Evolutionary conservation across 345 rosid genomes (phyloP).

Genomic region (Eucalyptus regnans): DNA sequence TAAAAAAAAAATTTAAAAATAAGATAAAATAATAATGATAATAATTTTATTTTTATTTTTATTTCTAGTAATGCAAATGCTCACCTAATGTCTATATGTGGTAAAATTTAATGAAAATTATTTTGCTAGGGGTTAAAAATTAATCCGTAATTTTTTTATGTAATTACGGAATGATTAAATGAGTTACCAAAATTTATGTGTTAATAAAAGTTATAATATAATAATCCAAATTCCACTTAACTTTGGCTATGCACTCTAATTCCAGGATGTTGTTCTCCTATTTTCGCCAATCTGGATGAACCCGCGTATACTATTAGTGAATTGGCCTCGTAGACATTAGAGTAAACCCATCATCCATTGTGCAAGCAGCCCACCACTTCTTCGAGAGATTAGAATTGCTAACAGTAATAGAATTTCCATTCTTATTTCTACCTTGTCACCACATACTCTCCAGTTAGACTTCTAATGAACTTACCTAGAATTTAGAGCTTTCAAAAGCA

Average conservation of each 20-base stretch:
- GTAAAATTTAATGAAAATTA: too few relatives aligned
- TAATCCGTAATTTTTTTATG: too few relatives aligned
- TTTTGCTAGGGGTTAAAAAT: too few relatives aligned
- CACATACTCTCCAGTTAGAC: background rate
- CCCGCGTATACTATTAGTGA: background rate
- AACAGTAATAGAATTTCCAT: background rate
- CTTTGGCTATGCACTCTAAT: background rate
- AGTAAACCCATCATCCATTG: background rate
- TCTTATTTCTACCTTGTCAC: background rate
- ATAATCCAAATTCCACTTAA: background rate
- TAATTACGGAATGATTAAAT: too few relatives aligned
- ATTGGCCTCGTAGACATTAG: background rate
- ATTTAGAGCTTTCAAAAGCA: background rate
- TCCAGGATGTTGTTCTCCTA: too few relatives aligned
- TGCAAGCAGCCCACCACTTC: background rate
- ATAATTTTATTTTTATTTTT: fast-evolving
- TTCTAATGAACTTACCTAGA: background rate
- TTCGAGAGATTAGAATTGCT: background rate
- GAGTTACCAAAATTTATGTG: too few relatives aligned
- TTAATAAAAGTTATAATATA: too few relatives aligned
- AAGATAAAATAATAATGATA: too few relatives aligned
- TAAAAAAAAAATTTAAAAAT: too few relatives aligned
- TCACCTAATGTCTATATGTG: too few relatives aligned
- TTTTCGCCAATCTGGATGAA: background rate
- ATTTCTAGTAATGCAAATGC: too few relatives aligned